Base-by-base conservation (phyloP, 2,329 filamentous ascomycete genomes). In the Aulographum hederae region DNA sequence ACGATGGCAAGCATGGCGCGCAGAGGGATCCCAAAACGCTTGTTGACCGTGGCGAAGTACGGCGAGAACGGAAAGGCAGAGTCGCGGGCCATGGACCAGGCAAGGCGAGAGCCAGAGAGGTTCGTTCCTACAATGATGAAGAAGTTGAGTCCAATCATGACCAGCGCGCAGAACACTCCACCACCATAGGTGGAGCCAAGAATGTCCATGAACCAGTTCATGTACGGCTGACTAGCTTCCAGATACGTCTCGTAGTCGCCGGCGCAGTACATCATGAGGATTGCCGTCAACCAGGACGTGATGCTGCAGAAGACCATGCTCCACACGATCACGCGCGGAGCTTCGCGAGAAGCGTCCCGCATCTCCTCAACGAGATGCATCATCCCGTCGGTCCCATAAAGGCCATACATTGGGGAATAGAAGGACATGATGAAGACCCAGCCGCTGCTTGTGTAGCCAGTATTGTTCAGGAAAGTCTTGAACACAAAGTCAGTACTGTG, bases 171-270 rank as follows among this genome's bases (percentile, higher is more conserved):
- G 28, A 37, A 38, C 14, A 39, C 21, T 1, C 37, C 37, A 11
- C 37, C 37, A 6, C 35, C 37, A 10, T 33, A 37, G 11, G 28
- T 31, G 12, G 32, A 36, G n/a, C 25, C 18, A 10, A 20, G 18
- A 16, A 39, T 28, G 12, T 39, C 37, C 28, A 37, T 39, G 25
- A 39, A 39, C 37, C 35, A 39, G 18, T 36, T 36, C 30, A 38
- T 31, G 25, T 38, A 38, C 5, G 36, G 34, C 13, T 36, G 31
- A 19, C 8, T 32, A 19, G n/a, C 36, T 12, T 16, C 10, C 27
- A 29, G 8, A 14, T 29, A 29, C n/a, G n/a, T n/a, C n/a, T n/a
- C n/a, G n/a, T n/a, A 25, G 21, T 25, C n/a, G 21, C 10, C 10
- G 10, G 21, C 21, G 10, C 10, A 10, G 10, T n/a, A 25, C 21